Evolutionary conservation across 192 early-diverging fungal genomes (phyloP).

Genomic region (Coemansia aciculifera): DNA sequence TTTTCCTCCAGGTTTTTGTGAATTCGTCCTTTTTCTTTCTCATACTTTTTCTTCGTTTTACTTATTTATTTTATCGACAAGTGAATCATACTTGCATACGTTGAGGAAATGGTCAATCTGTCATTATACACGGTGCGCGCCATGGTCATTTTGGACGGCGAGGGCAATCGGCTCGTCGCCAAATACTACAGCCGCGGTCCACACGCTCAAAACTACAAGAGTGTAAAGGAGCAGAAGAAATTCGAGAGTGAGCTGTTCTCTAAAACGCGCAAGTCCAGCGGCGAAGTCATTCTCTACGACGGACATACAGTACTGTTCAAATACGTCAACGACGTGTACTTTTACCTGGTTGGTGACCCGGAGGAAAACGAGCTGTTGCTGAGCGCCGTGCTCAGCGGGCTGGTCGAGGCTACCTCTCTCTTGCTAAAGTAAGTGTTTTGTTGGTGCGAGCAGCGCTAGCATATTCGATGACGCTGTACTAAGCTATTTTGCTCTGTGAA

Average conservation of each 20-base stretch:
- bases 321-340: slow-evolving; percentile 80
- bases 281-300: slow-evolving; percentile 93
- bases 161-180: slow-evolving; percentile 87
- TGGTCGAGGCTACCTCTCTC: slow-evolving; percentile 82
- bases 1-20: background rate
- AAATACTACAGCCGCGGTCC: slow-evolving; percentile 79
- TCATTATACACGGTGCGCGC: slow-evolving; percentile 86
- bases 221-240: slow-evolving; percentile 79
- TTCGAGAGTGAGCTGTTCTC: slow-evolving; percentile 92
- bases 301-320: slow-evolving; percentile 89
- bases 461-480: background rate
- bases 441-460: background rate
- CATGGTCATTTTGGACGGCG: slow-evolving; percentile 86
- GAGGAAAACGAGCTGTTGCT: slow-evolving; percentile 97
- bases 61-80: too few species aligned
- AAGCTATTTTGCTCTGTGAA: background rate
- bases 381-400: slow-evolving; percentile 69
- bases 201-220: slow-evolving; percentile 29
- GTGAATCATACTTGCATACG: background rate
- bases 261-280: slow-evolving; percentile 79
- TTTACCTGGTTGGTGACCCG: slow-evolving; percentile 85
- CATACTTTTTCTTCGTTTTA: background rate
- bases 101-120: slow-evolving; percentile 69
- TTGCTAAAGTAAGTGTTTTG: slow-evolving; percentile 74
- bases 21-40: background rate